Conservation (phyloP, 2,329 filamentous ascomycete genomes). For the Thielaviopsis musarum region DNA sequence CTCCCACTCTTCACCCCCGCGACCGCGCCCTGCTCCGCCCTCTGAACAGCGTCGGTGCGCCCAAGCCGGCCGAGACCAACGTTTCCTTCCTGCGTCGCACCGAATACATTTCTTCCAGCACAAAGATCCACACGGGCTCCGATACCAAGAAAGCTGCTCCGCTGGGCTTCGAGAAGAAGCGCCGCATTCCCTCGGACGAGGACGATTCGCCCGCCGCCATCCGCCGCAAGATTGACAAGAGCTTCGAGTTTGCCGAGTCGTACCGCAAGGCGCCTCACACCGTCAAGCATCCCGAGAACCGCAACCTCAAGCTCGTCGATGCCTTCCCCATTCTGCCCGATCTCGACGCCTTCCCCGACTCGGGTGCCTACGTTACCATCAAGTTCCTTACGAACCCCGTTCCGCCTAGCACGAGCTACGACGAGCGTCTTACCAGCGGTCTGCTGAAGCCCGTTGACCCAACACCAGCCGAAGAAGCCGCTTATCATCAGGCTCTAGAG, state of each 20-base stretch:
- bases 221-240: constrained; percentile 48
- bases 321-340: constrained; percentile 47
- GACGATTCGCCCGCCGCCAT: constrained; percentile 50
- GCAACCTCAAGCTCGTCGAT: constrained; percentile 39
- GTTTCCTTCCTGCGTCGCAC: constrained; percentile 92
- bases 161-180: constrained; percentile 20
- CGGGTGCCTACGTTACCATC: constrained; percentile 50
- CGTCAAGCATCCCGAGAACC: constrained; percentile 42
- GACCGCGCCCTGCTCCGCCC: constrained; percentile 74
- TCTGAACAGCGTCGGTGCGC: constrained; percentile 70
- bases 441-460: constrained; percentile 44
- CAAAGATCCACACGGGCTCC: constrained; percentile 21
- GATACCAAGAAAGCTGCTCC: constrained; percentile 14
- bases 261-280: constrained; percentile 36
- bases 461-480: constrained; percentile 35
- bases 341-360: constrained; percentile 51
- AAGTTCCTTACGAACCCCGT: constrained; percentile 53
- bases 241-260: constrained; percentile 37
- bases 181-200: constrained; percentile 37
- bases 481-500: constrained; percentile 32
- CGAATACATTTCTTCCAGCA: constrained; percentile 68
- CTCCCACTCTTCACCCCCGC: constrained; percentile 59
- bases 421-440: constrained; percentile 42
- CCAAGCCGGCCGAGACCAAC: constrained; percentile 54
- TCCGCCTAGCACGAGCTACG: constrained; percentile 33